Conservation (phyloP, 768 basidiomycete genomes). For the Mycena leptocephala region DNA sequence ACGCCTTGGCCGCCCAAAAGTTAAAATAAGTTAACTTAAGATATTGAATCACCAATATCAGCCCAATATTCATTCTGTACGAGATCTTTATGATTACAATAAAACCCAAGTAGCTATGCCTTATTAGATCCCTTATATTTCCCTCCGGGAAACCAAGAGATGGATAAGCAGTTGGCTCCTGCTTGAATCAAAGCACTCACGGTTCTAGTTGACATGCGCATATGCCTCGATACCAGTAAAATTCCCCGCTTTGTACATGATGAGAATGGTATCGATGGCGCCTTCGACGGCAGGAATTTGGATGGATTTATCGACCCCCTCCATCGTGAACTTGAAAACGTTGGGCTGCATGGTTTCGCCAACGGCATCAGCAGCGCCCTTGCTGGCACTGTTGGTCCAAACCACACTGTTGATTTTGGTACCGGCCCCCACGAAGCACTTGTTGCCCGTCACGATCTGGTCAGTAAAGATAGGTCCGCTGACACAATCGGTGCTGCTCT, state of each 20-base stretch:
- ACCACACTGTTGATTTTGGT: neutral
- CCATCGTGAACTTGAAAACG: neutral
- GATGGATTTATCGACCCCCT: neutral
- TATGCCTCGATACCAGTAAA: neutral
- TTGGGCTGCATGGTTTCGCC: neutral
- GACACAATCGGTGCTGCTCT: neutral
- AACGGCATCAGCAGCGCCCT: neutral
- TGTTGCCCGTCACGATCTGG: neutral
- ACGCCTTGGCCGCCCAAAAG: too few relatives aligned
- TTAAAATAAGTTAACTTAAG: too few relatives aligned
- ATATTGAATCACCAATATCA: too few relatives aligned
- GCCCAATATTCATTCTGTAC: too few relatives aligned
- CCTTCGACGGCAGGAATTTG: neutral
- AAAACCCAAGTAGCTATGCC: too few relatives aligned
- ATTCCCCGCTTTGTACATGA: neutral
- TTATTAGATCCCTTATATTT: too few relatives aligned
- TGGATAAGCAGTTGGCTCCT: neutral
- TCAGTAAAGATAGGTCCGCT: neutral
- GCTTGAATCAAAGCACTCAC: neutral
- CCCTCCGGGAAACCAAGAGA: neutral
- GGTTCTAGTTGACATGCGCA: neutral
- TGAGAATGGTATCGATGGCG: neutral
- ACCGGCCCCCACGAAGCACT: neutral
- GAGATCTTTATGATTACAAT: too few relatives aligned
- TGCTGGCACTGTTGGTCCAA: neutral